Evolutionary conservation across 345 rosid species (phyloP).

Genomic region (Eucalyptus regnans): DNA sequence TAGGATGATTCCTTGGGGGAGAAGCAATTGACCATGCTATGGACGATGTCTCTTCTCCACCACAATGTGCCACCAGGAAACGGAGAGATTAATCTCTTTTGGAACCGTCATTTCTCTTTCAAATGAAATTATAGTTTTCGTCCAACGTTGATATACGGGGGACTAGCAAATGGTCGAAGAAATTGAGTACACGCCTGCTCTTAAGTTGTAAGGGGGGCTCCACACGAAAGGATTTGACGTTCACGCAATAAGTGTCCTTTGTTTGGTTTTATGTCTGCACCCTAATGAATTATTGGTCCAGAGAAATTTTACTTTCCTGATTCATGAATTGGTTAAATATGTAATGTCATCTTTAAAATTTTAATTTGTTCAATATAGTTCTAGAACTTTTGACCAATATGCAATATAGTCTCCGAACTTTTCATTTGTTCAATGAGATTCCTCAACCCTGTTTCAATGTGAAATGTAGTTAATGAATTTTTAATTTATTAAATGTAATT

Average conservation of each 20-base stretch:
- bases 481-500: too few species aligned
- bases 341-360: accelerated
- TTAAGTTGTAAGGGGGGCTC: neutral
- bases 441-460: accelerated
- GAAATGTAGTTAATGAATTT: accelerated
- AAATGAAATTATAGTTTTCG: neutral
- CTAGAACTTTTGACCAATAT: neutral
- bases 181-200: neutral
- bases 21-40: neutral
- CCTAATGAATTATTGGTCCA: neutral
- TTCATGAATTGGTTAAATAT: accelerated
- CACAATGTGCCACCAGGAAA: neutral
- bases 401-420: accelerated
- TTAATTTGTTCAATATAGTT: accelerated
- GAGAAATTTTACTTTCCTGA: neutral
- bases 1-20: neutral
- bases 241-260: neutral
- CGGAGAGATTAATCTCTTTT: neutral
- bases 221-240: neutral
- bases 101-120: neutral
- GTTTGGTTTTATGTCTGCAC: neutral
- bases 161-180: neutral
- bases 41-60: neutral
- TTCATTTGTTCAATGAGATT: too few species aligned
- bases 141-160: neutral